These are phyloP conservation scores for Lactuca sativa DNA, from an alignment of 129 eudicot species.

Conservation along the genomic window DNA sequence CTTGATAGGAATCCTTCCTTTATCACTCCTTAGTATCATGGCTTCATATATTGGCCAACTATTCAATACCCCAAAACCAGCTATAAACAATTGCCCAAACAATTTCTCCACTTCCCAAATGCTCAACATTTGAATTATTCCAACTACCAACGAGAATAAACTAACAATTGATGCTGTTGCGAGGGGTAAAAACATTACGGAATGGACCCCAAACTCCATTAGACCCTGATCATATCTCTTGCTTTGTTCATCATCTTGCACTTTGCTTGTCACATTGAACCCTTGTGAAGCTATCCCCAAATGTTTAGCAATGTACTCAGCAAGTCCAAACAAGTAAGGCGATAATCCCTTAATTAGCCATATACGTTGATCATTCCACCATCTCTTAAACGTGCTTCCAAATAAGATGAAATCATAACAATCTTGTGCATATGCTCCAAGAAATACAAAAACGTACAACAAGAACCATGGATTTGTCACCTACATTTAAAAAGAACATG, in stretches of 20 bases:
- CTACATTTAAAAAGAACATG: slow-evolving; percentile 19
- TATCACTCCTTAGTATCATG: slow-evolving; percentile 56
- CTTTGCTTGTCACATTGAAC: slow-evolving; percentile 79
- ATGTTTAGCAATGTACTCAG: slow-evolving; percentile 38
- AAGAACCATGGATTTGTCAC: slow-evolving; percentile 51
- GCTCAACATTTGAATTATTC: slow-evolving; percentile 18
- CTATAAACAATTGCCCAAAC: slow-evolving; percentile 43
- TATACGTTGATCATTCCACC: slow-evolving; percentile 81
- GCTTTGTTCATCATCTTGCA: slow-evolving; percentile 56
- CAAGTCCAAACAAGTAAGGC: slow-evolving; percentile 43
- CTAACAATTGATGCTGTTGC: slow-evolving; percentile 59
- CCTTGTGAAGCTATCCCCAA: slow-evolving; percentile 54
- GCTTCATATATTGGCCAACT: slow-evolving; percentile 74
- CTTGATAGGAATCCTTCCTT: slow-evolving; percentile 56
- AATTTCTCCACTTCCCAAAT: slow-evolving; percentile 26
- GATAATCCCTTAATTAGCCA: slow-evolving; percentile 66
- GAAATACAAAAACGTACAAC: slow-evolving; percentile 49
- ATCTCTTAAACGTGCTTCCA: slow-evolving; percentile 45
- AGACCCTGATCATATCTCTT: slow-evolving; percentile 69
- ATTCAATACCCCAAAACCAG: slow-evolving; percentile 60
- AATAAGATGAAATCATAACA: slow-evolving; percentile 52
- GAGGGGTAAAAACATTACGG: slow-evolving; percentile 64
- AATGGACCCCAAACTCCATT: slow-evolving; percentile 68
- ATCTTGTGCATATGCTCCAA: slow-evolving; percentile 70
- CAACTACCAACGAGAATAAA: slow-evolving; percentile 37